Base-by-base conservation (phyloP, 2,329 filamentous ascomycete genomes). In the Phaeosphaeriaceae sp. region DNA sequence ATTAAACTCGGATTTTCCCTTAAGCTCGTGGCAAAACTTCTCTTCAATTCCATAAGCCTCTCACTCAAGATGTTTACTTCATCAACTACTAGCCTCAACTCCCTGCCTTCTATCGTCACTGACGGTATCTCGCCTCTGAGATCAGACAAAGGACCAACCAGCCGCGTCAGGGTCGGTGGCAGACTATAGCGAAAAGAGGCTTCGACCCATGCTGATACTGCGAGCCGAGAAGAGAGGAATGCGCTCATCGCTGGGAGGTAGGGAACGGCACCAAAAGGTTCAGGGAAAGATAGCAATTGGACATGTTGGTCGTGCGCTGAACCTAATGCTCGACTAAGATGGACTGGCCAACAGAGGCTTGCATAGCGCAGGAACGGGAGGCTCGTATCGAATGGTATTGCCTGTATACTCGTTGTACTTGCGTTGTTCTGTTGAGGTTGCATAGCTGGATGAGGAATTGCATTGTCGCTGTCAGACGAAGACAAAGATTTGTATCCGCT, bases 311-410 rank as follows among this genome's bases (percentile, higher is more conserved):
- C 6, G 6, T 41, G 32, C 3, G 37, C 44, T 29, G 46, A 47
- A 23, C 16, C 15, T 16, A 71, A 46, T 15, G 66, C 65, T 23
- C 66, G 61, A 20, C 56, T 60, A 17, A 71, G 56, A 42, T 71
- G 67, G 13, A 71, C 58, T 2, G 67, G 67, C 67, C 67, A 71
- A 45, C 63, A 70, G 4, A 71, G 57, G 1, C 54, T 46, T 11
- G 67, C 59, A 37, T 71, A 71, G 20, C 67, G 61, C 3, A 71
- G 57, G 30, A 71, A 70, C 0, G 67, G 67, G 2, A 68, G 43
- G 18, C 61, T 53, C 2, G 52, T 50, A 38, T 70, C 66, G 32
- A 69, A 68, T 3, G 55, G 50, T 18, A 55, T 34, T 3, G 51
- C 49, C 18, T 47, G 50, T 38, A 56, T 42, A 17, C 43, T 54